Percentiles rank a stretch among this genome's conserved stretches.
Conservation (phyloP, 345 rosid genomes). For the Eucalyptus polybractea region DNA sequence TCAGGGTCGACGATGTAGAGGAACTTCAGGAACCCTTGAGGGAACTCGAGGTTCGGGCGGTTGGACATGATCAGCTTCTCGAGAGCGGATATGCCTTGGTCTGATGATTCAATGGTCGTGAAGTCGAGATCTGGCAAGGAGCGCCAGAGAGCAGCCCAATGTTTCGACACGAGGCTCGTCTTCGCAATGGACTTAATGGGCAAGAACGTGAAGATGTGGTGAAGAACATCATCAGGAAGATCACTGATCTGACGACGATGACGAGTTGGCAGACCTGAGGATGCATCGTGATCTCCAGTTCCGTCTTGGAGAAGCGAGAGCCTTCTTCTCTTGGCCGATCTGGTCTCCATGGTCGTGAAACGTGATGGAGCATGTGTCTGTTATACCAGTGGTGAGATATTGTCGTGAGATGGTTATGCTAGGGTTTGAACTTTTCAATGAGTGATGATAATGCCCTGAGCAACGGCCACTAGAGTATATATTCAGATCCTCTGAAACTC, state of each 20-base stretch:
- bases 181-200: constrained; percentile 48
- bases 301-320: constrained; percentile 2
- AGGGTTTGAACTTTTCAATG: constrained; percentile 4
- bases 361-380: neutral
- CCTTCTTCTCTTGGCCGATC: constrained; percentile 58
- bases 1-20: neutral
- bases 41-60: neutral
- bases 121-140: constrained; percentile 90
- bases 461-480: neutral
- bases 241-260: constrained; percentile 19
- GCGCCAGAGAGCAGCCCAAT: constrained; percentile 65
- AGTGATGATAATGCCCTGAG: neutral
- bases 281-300: neutral
- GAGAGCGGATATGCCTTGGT: neutral
- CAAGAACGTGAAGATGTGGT: constrained; percentile 47
- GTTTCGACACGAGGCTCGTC: constrained; percentile 45
- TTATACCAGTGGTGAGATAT: neutral
- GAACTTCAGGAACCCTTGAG: neutral
- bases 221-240: constrained; percentile 58
- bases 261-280: neutral
- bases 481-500: neutral
- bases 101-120: constrained; percentile 21
- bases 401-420: neutral
- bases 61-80: neutral
- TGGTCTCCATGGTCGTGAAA: constrained; percentile 39